Base-by-base conservation (phyloP, 2,329 filamentous ascomycete species). In the Phialocephala sp. region DNA sequence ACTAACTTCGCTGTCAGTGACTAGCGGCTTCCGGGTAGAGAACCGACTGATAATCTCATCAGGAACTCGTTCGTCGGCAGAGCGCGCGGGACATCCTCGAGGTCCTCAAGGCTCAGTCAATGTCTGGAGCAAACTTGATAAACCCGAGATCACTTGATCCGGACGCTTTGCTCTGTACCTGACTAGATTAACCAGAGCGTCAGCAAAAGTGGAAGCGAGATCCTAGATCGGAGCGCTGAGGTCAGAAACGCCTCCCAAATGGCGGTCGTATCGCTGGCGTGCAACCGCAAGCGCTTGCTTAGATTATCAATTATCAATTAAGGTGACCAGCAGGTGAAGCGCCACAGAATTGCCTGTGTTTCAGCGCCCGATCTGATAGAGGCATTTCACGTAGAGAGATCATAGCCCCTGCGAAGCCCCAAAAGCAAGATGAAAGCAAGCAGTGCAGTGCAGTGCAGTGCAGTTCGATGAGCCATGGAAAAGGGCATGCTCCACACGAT, bases 341-440 rank as follows among this genome's bases (percentile, higher is more conserved):
- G 50, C 50, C 50, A 54, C 9, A 35, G 50, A 54, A 54, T 35
- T 54, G 22, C 41, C 61, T 54, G 59, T 63, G 61, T 63, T 63
- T 63, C 54, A 59, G 35, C 61, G 41, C 35, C 35, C 57, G 36
- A 37, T 39, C 32, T 27, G 54, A 63, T n/a, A n/a, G 50, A 22
- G 50, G 50, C 9, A 58, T 63, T 55, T 41, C 52, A 47, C 36
- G 43, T 27, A 52, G 61, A 50, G 18, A 59, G 15, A 50, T 59
- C 61, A 63, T 63, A 63, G 61, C 61, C 61, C 61, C 61, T 63
- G 61, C 61, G 43, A 63, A 63, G 61, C 61, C 61, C 36, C 55
- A 52, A 58, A 41, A 63, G 41, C 41, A 47, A 54, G 50, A 32
- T 32, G 50, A 54, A 54, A 35, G 50, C 22, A 54, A 54, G 50